These are phyloP conservation scores for Phyllosticta capitalensis DNA, from an alignment of 2,329 filamentous ascomycete species.

Conservation along the genomic window DNA sequence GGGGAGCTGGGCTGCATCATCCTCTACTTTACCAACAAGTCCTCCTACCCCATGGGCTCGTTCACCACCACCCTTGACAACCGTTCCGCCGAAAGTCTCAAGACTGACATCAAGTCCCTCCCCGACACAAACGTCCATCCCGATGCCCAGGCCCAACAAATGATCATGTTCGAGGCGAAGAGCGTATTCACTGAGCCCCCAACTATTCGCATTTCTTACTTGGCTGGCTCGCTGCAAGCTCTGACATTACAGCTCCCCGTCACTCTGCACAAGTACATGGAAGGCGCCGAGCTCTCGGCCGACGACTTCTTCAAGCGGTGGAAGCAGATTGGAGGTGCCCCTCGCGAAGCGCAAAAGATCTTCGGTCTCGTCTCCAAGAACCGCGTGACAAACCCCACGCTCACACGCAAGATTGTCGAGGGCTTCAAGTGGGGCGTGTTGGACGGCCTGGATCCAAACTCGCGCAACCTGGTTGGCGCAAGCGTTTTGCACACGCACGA, in stretches of 20 bases:
- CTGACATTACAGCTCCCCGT: conserved; percentile 86
- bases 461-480: conserved; percentile 86
- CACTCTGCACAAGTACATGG: conserved; percentile 92
- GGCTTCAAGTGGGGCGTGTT: conserved; percentile 87
- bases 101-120: conserved; percentile 78
- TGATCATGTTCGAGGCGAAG: conserved; percentile 86
- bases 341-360: conserved; percentile 80
- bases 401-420: conserved; percentile 63
- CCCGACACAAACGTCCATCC: conserved; percentile 72
- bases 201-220: conserved; percentile 87
- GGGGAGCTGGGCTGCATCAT: conserved; percentile 94
- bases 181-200: conserved; percentile 73
- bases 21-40: conserved; percentile 93
- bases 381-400: conserved; percentile 58
- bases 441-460: conserved; percentile 79
- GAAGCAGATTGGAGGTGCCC: conserved; percentile 90
- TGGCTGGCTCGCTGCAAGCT: conserved; percentile 86
- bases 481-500: conserved; percentile 75
- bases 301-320: conserved; percentile 99
- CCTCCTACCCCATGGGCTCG: conserved; percentile 70
- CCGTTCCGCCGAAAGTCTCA: conserved; percentile 54
- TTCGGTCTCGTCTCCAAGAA: conserved; percentile 58
- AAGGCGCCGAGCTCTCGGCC: conserved; percentile 70
- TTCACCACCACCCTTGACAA: conserved; percentile 93
- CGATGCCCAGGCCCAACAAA: conserved; percentile 77